Evolutionary conservation across 768 basidiomycete genomes (phyloP).

Genomic region (Clavulina sp.): DNA sequence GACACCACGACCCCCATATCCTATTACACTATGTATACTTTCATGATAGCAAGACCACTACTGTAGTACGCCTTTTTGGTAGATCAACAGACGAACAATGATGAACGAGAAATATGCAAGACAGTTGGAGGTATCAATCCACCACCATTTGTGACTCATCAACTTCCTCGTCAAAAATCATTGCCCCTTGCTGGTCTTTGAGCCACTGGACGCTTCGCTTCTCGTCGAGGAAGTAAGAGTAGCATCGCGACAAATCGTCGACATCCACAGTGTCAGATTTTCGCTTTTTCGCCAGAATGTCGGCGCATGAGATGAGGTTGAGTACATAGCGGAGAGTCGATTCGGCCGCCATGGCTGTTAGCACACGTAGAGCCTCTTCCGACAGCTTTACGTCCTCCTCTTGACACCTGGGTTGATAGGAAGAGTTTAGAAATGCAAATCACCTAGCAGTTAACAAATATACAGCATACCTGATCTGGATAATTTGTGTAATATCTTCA

Average conservation of each 20-base stretch:
- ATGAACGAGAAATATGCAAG: too few species aligned
- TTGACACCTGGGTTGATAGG: conserved; percentile 40
- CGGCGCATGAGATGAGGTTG: conserved; percentile 86
- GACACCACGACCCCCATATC: too few species aligned
- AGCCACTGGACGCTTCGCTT: conserved; percentile 84
- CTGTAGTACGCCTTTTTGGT: too few species aligned
- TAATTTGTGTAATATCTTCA: conserved; percentile 79
- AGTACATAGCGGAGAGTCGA: conserved; percentile 89
- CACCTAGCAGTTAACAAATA: neutral
- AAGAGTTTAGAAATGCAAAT: neutral
- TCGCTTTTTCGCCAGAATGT: conserved; percentile 68
- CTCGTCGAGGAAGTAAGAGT: conserved; percentile 85
- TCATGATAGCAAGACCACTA: conserved; percentile 2
- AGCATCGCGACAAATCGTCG: conserved; percentile 68
- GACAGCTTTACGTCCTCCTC: conserved; percentile 88
- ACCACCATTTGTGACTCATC: conserved; percentile 1
- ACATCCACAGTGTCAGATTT: conserved; percentile 68
- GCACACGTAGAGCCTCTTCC: conserved; percentile 50
- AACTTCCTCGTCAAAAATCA: conserved; percentile 20
- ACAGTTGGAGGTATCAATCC: too few species aligned
- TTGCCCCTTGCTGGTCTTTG: conserved; percentile 33
- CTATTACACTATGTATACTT: too few species aligned
- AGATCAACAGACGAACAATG: too few species aligned
- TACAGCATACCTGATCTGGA: conserved; percentile 60
- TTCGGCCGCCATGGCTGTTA: conserved; percentile 74